Base-by-base conservation (phyloP, 2,329 filamentous ascomycete species). In the Ramularia collo-cygni region DNA sequence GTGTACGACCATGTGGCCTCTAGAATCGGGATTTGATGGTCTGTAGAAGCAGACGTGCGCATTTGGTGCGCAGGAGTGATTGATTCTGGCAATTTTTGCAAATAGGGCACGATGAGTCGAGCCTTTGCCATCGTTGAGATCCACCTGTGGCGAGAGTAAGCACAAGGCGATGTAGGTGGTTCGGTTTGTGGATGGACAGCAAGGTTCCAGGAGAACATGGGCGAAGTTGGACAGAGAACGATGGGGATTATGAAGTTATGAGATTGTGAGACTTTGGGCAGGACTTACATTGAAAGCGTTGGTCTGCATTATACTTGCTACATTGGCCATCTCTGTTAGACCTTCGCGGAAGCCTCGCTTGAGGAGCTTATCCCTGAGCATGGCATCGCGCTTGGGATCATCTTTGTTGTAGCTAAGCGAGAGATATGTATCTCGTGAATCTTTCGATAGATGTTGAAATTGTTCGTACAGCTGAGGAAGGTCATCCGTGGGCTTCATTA, bases 1-100 rank as follows among this genome's bases (percentile, higher is more conserved):
- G 28, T 53, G 51, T 4, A 53, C 37, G 6, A 47, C 37, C 49
- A 53, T 53, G 2, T 34, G 43, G 10, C 44, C 49, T 31, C 18
- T 32, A 2, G 28, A 19, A 8, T 39, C 26, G 8, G 31, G 12
- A 2, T 26, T 19, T 6, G 21, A 13, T 1, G 42, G 33, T 30
- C 38, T 42, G 28, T 51, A 50, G 28, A 50, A 53, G 42, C 47
- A 50, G 4, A 52, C 49, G 28, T 53, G 51, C 7, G 51, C 51
- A 37, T 52, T 53, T 7, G 51, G 51, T 6, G 43, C 34, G 29
- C 51, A 53, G 10, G 51, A 48, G 35, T 53, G 51, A 21, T 53
- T 53, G 37, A 50, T 40, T 24, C 51, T 46, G 4, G 51, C 49
- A 9, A 52, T 35, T 19, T 36, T 38, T 4, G 41, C 38, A 28